A percentile compares a stretch with the other conserved stretches of the same genome.
phyloP scores from a whole-genome alignment of 2,329 filamentous ascomycete species.

The Phialophora tarda region DNA sequence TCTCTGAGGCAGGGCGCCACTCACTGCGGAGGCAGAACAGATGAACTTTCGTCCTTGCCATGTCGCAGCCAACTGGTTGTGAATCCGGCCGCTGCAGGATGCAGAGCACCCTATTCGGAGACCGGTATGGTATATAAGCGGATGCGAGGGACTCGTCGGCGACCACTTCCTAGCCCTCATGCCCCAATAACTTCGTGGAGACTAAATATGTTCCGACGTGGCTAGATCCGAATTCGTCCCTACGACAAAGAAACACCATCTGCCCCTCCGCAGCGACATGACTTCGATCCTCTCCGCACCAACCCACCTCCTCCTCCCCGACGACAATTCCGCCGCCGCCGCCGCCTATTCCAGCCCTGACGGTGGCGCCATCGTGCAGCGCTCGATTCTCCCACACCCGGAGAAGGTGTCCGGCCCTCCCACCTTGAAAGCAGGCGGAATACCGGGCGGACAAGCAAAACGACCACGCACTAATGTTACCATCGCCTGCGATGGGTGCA shows the following conservation, averaged over 20 bases:
- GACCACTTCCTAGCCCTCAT: background rate
- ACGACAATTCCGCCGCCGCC: background rate
- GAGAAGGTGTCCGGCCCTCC: background rate
- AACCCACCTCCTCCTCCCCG: no score
- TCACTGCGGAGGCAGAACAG: background rate
- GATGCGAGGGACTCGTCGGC: background rate
- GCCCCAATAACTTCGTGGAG: background rate
- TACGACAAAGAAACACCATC: background rate
- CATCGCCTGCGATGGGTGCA: slow-evolving; percentile 53
- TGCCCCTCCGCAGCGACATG: background rate
- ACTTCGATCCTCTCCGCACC: background rate
- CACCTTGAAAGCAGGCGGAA: background rate
- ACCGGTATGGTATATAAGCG: background rate
- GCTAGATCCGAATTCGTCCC: background rate
- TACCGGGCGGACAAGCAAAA: background rate
- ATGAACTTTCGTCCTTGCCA: background rate
- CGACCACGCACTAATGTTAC: slow-evolving; percentile 51
- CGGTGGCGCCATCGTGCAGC: background rate
- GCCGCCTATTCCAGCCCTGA: background rate
- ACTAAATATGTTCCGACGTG: background rate
- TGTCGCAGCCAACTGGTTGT: background rate
- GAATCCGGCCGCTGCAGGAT: background rate
- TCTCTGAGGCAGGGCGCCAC: background rate
- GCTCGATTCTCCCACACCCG: slow-evolving; percentile 7
- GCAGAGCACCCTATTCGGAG: background rate